phyloP scores from a whole-genome alignment of 495 filamentous ascomycete species.

The Penicillium parvum region DNA sequence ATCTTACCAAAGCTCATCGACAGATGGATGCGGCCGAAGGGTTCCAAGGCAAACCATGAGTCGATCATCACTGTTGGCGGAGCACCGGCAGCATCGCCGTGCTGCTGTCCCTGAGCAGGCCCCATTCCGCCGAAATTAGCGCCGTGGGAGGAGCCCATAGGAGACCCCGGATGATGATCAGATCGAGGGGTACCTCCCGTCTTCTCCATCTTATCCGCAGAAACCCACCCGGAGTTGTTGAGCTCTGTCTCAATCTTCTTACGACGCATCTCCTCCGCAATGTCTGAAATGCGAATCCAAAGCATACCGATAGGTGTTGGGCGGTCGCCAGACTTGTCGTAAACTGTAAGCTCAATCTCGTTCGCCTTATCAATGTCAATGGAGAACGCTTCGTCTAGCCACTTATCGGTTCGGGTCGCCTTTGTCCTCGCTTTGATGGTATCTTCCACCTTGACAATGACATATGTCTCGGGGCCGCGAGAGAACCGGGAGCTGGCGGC shows the following conservation, averaged over 20 bases:
- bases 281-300: slow-evolving; percentile 95
- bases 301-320: slow-evolving; percentile 90
- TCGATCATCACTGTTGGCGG: slow-evolving; percentile 67
- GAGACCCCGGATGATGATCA: slow-evolving; percentile 40
- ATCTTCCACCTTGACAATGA: slow-evolving; percentile 96
- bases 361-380: slow-evolving; percentile 97
- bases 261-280: slow-evolving; percentile 92
- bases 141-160: slow-evolving; percentile 29
- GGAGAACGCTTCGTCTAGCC: slow-evolving; percentile 84
- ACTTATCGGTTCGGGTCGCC: slow-evolving; percentile 78
- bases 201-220: slow-evolving; percentile 85
- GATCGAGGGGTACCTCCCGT: slow-evolving; percentile 34
- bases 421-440: slow-evolving; percentile 84
- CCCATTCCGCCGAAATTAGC: slow-evolving; percentile 22
- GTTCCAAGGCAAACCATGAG: slow-evolving; percentile 95
- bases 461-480: slow-evolving; percentile 87
- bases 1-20: slow-evolving; percentile 79
- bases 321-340: slow-evolving; percentile 86
- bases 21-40: slow-evolving; percentile 81
- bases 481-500: slow-evolving; percentile 81
- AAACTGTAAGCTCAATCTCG: slow-evolving; percentile 95
- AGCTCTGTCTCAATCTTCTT: slow-evolving; percentile 97
- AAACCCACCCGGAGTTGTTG: slow-evolving; percentile 89
- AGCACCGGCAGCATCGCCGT: slow-evolving; percentile 29
- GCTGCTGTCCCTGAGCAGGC: slow-evolving; percentile 14